Conservation (phyloP, 2,329 filamentous ascomycete genomes). For the Ascochyta rabiei region DNA sequence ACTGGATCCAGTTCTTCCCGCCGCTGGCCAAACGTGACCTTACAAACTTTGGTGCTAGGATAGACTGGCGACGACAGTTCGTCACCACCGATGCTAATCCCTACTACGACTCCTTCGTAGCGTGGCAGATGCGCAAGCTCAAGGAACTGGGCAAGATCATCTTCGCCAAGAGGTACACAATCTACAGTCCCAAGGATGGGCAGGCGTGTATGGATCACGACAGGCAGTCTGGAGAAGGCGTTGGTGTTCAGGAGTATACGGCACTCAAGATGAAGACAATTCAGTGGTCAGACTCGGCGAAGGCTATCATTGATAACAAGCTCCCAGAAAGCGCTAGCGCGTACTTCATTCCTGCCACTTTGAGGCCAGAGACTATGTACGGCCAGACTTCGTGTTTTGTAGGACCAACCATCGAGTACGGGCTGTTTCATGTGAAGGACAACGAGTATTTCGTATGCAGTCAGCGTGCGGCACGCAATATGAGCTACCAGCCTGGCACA, state of each 20-base stretch:
- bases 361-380: slow-evolving; percentile 98
- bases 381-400: slow-evolving; percentile 97
- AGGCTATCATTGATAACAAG: slow-evolving; percentile 74
- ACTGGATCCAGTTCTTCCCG: slow-evolving; percentile 94
- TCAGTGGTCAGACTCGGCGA: slow-evolving; percentile 82
- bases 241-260: slow-evolving; percentile 89
- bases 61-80: slow-evolving; percentile 92
- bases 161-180: slow-evolving; percentile 90
- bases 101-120: slow-evolving; percentile 93
- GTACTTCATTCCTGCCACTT: slow-evolving; percentile 88
- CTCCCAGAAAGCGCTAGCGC: slow-evolving; percentile 79
- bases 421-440: slow-evolving; percentile 74
- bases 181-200: slow-evolving; percentile 85
- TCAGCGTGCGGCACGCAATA: slow-evolving; percentile 85
- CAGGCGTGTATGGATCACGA: slow-evolving; percentile 91
- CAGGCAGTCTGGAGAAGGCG: slow-evolving; percentile 77
- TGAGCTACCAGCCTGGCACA: slow-evolving; percentile 85
- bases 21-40: slow-evolving; percentile 80
- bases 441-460: slow-evolving; percentile 82
- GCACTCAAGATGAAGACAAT: slow-evolving; percentile 89
- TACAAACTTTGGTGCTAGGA: slow-evolving; percentile 80
- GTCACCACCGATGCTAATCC: slow-evolving; percentile 96
- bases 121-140: slow-evolving; percentile 96
- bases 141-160: slow-evolving; percentile 91
- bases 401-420: slow-evolving; percentile 86